Percentiles rank a stretch among this genome's conserved stretches.
Evolutionary conservation across 1,284 basidiomycete species (phyloP).

Genomic region (Cutaneotrichosporon sp.): DNA sequence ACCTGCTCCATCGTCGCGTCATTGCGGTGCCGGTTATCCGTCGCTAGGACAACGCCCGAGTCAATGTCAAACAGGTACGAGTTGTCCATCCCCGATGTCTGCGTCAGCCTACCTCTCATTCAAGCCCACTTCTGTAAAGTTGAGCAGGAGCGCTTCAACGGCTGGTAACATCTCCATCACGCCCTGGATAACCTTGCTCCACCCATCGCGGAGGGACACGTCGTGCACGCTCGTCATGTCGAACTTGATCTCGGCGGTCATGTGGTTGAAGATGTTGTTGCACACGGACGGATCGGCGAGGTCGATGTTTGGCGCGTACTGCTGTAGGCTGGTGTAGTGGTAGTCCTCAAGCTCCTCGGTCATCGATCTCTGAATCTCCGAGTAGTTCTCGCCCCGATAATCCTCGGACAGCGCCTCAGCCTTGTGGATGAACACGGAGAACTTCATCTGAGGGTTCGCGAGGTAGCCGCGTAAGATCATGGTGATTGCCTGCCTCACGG

Average conservation of each 20-base stretch:
- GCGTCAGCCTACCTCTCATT: background rate
- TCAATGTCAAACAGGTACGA: conserved; percentile 87
- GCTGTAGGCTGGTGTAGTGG: conserved; percentile 49
- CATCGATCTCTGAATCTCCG: conserved; percentile 81
- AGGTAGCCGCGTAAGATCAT: conserved; percentile 71
- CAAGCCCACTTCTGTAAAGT: conserved; percentile 46
- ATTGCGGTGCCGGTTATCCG: conserved; percentile 60
- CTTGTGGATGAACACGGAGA: conserved; percentile 97
- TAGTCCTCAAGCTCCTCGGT: conserved; percentile 75
- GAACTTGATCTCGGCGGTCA: conserved; percentile 53
- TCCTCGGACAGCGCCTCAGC: conserved; percentile 89
- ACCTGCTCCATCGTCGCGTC: conserved; percentile 85
- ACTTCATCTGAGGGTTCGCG: conserved; percentile 72
- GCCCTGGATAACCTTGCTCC: conserved; percentile 57
- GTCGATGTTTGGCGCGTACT: conserved; percentile 33
- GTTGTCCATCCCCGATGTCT: conserved; percentile 88
- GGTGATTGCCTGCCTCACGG: conserved; percentile 74
- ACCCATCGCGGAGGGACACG: conserved; percentile 57
- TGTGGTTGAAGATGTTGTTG: conserved; percentile 42
- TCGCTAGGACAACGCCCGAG: conserved; percentile 84
- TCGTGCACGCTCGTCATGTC: conserved; percentile 60
- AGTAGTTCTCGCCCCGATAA: conserved; percentile 85
- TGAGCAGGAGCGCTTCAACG: conserved; percentile 55
- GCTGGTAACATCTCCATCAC: conserved; percentile 55
- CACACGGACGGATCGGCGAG: conserved; percentile 40